Evolutionary conservation across 345 rosid species (phyloP).

Genomic region (Raphanus sativus): DNA sequence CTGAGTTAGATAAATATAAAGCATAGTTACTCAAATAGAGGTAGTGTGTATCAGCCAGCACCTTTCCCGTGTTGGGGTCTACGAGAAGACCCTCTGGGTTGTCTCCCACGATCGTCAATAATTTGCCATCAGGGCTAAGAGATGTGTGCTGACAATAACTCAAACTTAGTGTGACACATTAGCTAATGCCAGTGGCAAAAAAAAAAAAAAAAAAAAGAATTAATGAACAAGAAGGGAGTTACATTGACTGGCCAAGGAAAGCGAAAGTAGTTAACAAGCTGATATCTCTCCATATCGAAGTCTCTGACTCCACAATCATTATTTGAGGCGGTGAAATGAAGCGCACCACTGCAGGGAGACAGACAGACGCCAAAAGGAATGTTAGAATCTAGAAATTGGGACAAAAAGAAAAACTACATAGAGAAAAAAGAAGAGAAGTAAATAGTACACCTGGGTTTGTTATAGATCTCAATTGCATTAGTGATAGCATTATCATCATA

Average conservation of each 20-base stretch:
- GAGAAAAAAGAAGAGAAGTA: constrained; percentile 21
- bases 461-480: constrained; percentile 90
- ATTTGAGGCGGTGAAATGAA: constrained; percentile 75
- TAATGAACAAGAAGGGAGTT: constrained; percentile 37
- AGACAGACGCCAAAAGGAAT: constrained; percentile 22
- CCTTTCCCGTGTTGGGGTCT: constrained; percentile 72
- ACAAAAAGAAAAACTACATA: constrained; percentile 1
- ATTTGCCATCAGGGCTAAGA: constrained; percentile 72
- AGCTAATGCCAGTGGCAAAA: too few species aligned
- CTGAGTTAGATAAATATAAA: not conserved
- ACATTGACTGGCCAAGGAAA: constrained; percentile 85
- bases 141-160: constrained; percentile 68
- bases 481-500: constrained; percentile 95
- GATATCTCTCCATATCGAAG: constrained; percentile 84
- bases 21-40: not conserved
- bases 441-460: constrained; percentile 51
- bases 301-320: constrained; percentile 83
- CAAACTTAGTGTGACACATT: too few species aligned
- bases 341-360: constrained; percentile 60
- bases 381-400: constrained; percentile 12
- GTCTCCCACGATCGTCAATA: constrained; percentile 70
- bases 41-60: too few species aligned
- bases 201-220: too few species aligned
- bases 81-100: constrained; percentile 66
- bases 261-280: constrained; percentile 53